phyloP scores from a whole-genome alignment of 2,329 filamentous ascomycete genomes.

The Pseudogymnoascus sp. region DNA sequence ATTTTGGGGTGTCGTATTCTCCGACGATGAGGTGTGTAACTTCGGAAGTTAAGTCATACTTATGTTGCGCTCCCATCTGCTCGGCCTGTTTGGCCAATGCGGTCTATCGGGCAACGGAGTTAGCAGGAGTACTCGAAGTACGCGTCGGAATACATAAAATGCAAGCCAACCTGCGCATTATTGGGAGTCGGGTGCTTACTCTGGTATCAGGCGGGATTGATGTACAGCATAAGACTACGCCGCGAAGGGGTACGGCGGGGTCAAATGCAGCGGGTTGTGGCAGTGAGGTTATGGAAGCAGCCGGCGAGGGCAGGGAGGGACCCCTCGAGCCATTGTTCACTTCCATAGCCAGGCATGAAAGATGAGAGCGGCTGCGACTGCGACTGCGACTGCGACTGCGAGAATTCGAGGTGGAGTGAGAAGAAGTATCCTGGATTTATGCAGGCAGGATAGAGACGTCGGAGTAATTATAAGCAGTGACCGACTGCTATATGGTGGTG shows the following conservation, averaged over 20 bases:
- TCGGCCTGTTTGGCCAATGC: slow-evolving; percentile 58
- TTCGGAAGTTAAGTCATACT: slow-evolving; percentile 88
- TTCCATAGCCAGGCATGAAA: slow-evolving; percentile 9
- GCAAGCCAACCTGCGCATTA: slow-evolving; percentile 18
- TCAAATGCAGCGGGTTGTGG: slow-evolving; percentile 12
- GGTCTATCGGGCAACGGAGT: slow-evolving; percentile 30
- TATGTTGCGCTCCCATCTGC: slow-evolving; percentile 82
- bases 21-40: slow-evolving; percentile 93
- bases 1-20: slow-evolving; percentile 84
- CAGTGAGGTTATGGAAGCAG: not conserved
- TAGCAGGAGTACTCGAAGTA: slow-evolving; percentile 13
- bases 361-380: not conserved
- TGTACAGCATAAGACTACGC: slow-evolving; percentile 80
- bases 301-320: slow-evolving; percentile 5
- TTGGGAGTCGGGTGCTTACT: slow-evolving; percentile 44
- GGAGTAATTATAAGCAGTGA: not conserved
- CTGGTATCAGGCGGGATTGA: slow-evolving; percentile 73
- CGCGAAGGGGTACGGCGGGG: slow-evolving; percentile 55
- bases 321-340: slow-evolving; percentile 1
- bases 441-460: not conserved
- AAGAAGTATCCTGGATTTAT: not conserved
- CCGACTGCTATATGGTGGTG: not conserved
- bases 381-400: not conserved
- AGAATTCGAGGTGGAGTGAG: not conserved
- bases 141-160: slow-evolving; percentile 32